phyloP scores from a whole-genome alignment of 208 protist species.

The Pavlovales sp. region DNA sequence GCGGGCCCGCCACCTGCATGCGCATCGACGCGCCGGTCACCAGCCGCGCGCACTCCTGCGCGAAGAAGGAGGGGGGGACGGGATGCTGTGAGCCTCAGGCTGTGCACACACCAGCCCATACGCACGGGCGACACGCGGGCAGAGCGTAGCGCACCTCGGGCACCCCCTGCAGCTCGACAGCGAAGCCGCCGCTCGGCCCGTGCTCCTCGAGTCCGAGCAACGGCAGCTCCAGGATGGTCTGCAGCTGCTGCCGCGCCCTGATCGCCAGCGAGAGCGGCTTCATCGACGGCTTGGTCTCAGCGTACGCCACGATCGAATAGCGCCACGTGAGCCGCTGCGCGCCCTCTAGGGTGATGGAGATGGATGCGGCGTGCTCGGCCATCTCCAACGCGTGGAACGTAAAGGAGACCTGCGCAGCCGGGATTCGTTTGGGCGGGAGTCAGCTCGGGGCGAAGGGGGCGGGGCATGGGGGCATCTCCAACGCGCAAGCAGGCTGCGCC shows the following conservation, averaged over 20 bases:
- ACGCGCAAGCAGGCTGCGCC: too few relatives aligned
- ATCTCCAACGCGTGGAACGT: constrained; percentile 69
- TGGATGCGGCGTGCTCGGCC: constrained; percentile 62
- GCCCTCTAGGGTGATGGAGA: constrained; percentile 60
- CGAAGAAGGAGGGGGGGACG: too few relatives aligned
- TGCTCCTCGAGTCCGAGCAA: not conserved
- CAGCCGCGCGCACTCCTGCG: not conserved
- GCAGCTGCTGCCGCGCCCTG: constrained; percentile 66
- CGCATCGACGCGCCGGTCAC: not conserved
- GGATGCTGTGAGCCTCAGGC: too few relatives aligned
- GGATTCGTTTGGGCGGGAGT: too few relatives aligned
- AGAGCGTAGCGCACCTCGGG: not conserved
- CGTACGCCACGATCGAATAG: constrained; percentile 72
- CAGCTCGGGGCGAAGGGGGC: too few relatives aligned
- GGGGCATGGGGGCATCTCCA: too few relatives aligned
- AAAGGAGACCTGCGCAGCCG: too few relatives aligned
- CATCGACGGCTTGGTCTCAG: constrained; percentile 68
- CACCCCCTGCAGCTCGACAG: not conserved
- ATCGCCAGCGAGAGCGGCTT: constrained; percentile 62
- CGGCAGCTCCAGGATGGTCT: constrained; percentile 55
- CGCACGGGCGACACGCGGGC: too few relatives aligned
- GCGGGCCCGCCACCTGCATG: not conserved
- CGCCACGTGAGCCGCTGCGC: constrained; percentile 63
- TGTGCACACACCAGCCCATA: too few relatives aligned
- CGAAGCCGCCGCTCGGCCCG: not conserved